Base-by-base conservation (phyloP, 2,329 filamentous ascomycete genomes). In the Epichloe uncinata region DNA sequence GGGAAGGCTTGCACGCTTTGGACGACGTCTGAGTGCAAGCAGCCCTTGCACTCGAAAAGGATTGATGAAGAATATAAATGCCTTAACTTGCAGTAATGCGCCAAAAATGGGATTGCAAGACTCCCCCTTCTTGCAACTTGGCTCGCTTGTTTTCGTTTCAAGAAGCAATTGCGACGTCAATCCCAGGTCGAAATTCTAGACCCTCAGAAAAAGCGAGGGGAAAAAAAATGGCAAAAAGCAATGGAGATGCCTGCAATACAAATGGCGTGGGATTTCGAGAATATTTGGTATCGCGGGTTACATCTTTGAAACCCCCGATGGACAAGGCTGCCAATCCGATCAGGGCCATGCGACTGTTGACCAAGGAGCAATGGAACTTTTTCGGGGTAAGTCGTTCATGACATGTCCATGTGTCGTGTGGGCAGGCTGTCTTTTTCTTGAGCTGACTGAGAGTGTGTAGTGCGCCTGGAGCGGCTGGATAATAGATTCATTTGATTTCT, bases 401-500 rank as follows among this genome's bases (percentile, higher is more conserved):
- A 30, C 4, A 4, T 30, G 30, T 30, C 30, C 9, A 30, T 11
- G 9, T 30, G 8, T 30, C 30, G 9, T 30, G 30, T 30, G 30
- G 8, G 8, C 30, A 30, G 30, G 30, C 30, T 30, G 30, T 30
- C 30, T 30, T 30, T 30, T 30, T 30, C 30, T 30, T 8, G 30
- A 30, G 30, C 30, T 30, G 30, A 30, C 30, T 30, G 30, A 9
- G 30, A 9, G 30, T 30, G 40, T 22, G 45, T 11, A 46, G 45
- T 46, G 45, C 20, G 45, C 45, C 11, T 46, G 45, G 45, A 37
- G 34, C 16, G 45, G 34, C 16, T 46, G 45, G 45, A 38, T 46
- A 15, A 37, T 46, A 8, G 30, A 30, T 30, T 30, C 30, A 11
- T 30, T 30, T 30, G 30, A 30, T 30, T 45, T 45, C 30, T 45